These are phyloP conservation scores for Suillus americanus DNA, from an alignment of 768 basidiomycete species.

Conservation along the genomic window DNA sequence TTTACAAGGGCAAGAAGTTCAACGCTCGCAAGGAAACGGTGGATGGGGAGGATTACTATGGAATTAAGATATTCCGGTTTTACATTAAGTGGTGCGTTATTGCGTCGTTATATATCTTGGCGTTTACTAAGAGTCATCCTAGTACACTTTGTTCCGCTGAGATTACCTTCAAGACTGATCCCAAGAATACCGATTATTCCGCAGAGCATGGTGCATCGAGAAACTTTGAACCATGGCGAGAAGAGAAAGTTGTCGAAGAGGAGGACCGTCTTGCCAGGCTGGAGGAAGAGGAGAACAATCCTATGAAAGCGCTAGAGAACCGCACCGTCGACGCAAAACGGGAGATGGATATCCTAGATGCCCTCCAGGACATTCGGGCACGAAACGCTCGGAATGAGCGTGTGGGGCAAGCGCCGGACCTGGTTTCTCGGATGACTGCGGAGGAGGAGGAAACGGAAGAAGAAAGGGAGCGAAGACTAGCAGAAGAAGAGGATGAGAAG, in stretches of 20 bases:
- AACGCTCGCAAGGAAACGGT: constrained; percentile 99
- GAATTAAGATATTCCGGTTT: constrained; percentile 95
- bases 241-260: constrained; percentile 73
- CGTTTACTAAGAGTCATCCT: constrained; percentile 15
- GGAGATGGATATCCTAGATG: constrained; percentile 98
- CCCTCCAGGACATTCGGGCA: constrained; percentile 88
- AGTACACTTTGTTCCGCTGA: constrained; percentile 96
- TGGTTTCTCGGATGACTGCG: constrained; percentile 58
- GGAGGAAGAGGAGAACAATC: constrained; percentile 93
- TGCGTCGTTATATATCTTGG: constrained; percentile 26
- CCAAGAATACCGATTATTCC: constrained; percentile 91
- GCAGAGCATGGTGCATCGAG: constrained; percentile 97
- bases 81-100: constrained; percentile 83
- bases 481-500: constrained; percentile 92
- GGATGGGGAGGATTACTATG: constrained; percentile 95
- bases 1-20: constrained; percentile 99
- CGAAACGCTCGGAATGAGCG: constrained; percentile 88
- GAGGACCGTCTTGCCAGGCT: constrained; percentile 82
- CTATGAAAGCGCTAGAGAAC: constrained; percentile 96
- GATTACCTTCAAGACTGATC: constrained; percentile 99
- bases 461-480: constrained; percentile 62
- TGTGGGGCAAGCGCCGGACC: constrained; percentile 70
- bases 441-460: constrained; percentile 78
- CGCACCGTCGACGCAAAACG: constrained; percentile 89
- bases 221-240: constrained; percentile 98